phyloP scores from a whole-genome alignment of 768 basidiomycete genomes.

The Boletus sp. region DNA sequence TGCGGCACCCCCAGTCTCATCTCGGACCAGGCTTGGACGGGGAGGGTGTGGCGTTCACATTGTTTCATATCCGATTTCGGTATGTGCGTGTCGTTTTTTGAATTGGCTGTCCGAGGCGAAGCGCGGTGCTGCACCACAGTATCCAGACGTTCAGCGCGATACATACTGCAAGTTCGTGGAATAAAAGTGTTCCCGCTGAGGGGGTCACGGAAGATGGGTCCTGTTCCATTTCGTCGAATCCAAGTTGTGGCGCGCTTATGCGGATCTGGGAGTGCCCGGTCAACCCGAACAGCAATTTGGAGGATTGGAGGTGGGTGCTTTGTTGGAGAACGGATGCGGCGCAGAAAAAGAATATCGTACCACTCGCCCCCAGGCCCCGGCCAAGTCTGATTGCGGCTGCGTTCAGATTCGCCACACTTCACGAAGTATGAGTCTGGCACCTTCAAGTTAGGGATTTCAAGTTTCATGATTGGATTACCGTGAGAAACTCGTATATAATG shows the following conservation, averaged over 20 bases:
- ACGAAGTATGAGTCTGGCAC: not conserved
- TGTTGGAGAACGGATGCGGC: not conserved
- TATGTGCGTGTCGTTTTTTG: not conserved
- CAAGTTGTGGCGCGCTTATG: not conserved
- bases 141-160: not conserved
- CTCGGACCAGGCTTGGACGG: not conserved
- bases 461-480: not conserved
- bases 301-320: not conserved
- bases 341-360: slow-evolving; percentile 4
- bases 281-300: not conserved
- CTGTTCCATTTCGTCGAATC: slow-evolving; percentile 1
- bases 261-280: slow-evolving; percentile 7
- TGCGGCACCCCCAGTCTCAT: not conserved
- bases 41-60: slow-evolving; percentile 9
- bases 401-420: slow-evolving; percentile 6
- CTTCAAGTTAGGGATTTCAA: not conserved
- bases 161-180: not conserved
- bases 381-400: slow-evolving; percentile 1
- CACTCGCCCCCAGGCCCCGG: not conserved
- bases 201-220: not conserved
- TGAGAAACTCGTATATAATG: not conserved
- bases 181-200: not conserved
- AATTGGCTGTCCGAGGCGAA: slow-evolving; percentile 21
- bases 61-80: slow-evolving; percentile 5
- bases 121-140: slow-evolving; percentile 4